Evolutionary conservation across 331 rosid species (phyloP), one percentile per base, ranked within the genome.

Genomic region (Acacia pycnantha): DNA sequence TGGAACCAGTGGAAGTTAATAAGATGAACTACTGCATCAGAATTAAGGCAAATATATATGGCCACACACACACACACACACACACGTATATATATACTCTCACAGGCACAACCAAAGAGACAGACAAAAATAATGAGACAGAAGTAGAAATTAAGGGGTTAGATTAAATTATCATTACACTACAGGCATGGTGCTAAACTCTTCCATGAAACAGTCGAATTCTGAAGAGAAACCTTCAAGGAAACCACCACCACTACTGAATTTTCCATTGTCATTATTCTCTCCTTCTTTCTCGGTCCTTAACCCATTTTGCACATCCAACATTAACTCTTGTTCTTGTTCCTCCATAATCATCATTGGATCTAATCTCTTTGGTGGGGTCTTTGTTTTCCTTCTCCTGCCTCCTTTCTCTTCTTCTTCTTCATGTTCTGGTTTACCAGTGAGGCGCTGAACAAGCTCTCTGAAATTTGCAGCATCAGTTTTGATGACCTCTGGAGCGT

Each of bases 361-460:
- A 71, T 78, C 82, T 71, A 43, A 70, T 22, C 76, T 74, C 62
- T 43, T 70, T n/a, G 50, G 47, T 56, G 82, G 58, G 65, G 79
- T 59, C 18, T 59, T 59, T 59, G 35, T 11, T 22, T 9, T 82
- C 31, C 72, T 83, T 69, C 62, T 73, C 67, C 56, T 62, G 43
- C 41, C 65, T n/a, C 82, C 68, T 6, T 4, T 33, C 2, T 47
- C 22, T 29, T 61, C 37, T 62, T 62, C 14, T 58, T n/a, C 43
- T 26, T 54, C 82, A 27, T 82, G 86, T 41, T 85, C 82, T 69
- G 92, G 90, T 65, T 84, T 89, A 21, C 92, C 90, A 10, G 92
- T 86, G 84, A 89, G 90, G 7, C 84, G 80, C 53, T 89, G 90
- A 74, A 86, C 92, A 19, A 88, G 84, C 79, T 88, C 92, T 77